Percentiles rank a stretch among this genome's conserved stretches.
Conservation (phyloP, 768 basidiomycete genomes). For the Boletus patriciae region DNA sequence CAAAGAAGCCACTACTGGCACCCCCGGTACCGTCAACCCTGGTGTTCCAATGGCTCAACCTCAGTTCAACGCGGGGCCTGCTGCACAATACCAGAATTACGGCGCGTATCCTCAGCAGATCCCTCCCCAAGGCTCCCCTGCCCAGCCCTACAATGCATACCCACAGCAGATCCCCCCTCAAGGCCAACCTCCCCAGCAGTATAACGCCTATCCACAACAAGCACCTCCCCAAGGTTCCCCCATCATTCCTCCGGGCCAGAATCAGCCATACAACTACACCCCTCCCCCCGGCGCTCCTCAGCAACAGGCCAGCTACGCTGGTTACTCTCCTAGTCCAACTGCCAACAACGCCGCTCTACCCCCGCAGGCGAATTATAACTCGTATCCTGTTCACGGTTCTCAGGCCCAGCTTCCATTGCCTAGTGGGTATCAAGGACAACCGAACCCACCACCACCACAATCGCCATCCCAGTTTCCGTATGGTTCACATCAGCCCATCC, state of each 20-base stretch:
- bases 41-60: conserved; percentile 8
- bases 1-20: conserved; percentile 11
- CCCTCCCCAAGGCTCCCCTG: neutral
- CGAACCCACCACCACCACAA: neutral
- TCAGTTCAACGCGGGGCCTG: conserved; percentile 6
- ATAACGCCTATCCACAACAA: neutral
- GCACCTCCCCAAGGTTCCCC: neutral
- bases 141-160: conserved; percentile 11
- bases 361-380: conserved; percentile 18
- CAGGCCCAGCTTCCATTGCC: conserved; percentile 12
- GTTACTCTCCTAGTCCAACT: conserved; percentile 9
- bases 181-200: neutral
- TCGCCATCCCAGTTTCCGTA: neutral
- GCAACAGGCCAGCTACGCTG: conserved; percentile 2
- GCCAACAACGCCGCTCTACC: conserved; percentile 2
- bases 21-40: neutral
- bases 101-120: conserved; percentile 7
- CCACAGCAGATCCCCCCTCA: conserved; percentile 8
- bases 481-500: neutral
- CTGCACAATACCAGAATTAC: conserved; percentile 5
- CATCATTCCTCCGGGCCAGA: neutral
- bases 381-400: conserved; percentile 12
- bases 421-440: conserved; percentile 12
- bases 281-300: neutral
- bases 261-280: conserved; percentile 5